phyloP scores from a whole-genome alignment of 345 rosid species.

The Microthlaspi erraticum region DNA sequence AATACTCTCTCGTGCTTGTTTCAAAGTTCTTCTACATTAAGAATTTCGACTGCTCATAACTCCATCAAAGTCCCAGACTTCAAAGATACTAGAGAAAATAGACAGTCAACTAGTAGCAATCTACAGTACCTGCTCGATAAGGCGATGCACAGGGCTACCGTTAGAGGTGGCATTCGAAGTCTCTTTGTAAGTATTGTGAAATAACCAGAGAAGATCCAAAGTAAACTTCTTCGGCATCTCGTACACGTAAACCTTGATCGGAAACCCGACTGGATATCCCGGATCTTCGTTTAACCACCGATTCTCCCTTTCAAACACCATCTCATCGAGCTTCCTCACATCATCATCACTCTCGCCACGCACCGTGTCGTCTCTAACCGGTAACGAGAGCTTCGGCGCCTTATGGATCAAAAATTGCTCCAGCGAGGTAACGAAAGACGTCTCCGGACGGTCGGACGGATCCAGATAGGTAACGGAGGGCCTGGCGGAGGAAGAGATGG shows the following conservation, averaged over 20 bases:
- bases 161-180: conserved; percentile 90
- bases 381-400: conserved; percentile 27
- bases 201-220: conserved; percentile 76
- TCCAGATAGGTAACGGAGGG: conserved; percentile 12
- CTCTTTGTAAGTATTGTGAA: conserved; percentile 66
- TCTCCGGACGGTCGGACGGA: conserved; percentile 43
- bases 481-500: conserved; percentile 35
- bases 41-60: not conserved
- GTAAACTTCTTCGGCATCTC: conserved; percentile 92
- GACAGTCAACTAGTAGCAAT: not conserved
- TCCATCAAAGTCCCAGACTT: not conserved
- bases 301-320: conserved; percentile 51
- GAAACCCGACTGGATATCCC: conserved; percentile 56
- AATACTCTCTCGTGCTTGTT: conserved; percentile 5
- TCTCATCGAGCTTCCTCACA: conserved; percentile 52
- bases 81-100: not conserved
- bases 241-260: conserved; percentile 83
- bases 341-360: conserved; percentile 41
- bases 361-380: conserved; percentile 56
- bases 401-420: conserved; percentile 57
- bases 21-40: not conserved
- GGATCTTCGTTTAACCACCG: conserved; percentile 49
- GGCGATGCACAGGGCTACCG: conserved; percentile 96
- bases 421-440: conserved; percentile 80
- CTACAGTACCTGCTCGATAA: conserved; percentile 73